These are phyloP conservation scores for Coemansia sp. DNA, from an alignment of 192 early-diverging fungal species.

Conservation along the genomic window DNA sequence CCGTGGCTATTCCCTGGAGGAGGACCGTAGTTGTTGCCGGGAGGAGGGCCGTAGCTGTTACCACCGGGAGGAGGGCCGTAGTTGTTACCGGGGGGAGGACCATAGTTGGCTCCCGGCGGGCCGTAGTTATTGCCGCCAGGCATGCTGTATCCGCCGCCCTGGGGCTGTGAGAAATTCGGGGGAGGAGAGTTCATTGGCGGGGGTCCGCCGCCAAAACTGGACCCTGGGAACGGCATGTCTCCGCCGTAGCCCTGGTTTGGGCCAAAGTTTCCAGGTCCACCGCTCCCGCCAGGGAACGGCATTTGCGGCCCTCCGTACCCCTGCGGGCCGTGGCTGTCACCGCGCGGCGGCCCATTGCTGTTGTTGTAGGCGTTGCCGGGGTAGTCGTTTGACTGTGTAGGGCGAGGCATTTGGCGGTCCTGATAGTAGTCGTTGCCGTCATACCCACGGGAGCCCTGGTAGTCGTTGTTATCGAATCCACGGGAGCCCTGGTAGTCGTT, in stretches of 20 bases:
- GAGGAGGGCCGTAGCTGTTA: slow-evolving; percentile 5
- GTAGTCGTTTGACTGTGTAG: neutral
- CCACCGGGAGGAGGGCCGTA: slow-evolving; percentile 5
- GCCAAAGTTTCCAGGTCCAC: neutral
- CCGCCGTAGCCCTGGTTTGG: neutral
- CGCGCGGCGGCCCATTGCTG: neutral
- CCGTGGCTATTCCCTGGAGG: too few relatives aligned
- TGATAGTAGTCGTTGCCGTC: neutral
- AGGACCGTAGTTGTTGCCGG: too few relatives aligned
- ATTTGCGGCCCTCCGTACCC: neutral
- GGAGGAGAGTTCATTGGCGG: slow-evolving; percentile 9
- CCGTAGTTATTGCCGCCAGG: slow-evolving; percentile 4
- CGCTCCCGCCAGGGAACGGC: slow-evolving; percentile 4
- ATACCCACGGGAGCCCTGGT: neutral
- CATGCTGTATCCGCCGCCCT: neutral
- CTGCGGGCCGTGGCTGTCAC: neutral
- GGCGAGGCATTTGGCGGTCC: neutral
- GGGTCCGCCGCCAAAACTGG: slow-evolving; percentile 7
- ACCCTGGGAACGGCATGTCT: slow-evolving; percentile 10
- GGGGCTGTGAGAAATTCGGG: neutral
- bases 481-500: neutral
- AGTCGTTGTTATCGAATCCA: neutral
- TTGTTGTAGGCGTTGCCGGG: slow-evolving; percentile 2
- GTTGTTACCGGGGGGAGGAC: neutral
- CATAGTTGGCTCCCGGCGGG: slow-evolving; percentile 6